These are phyloP conservation scores for Tricholoma matsutake DNA, from an alignment of 768 basidiomycete genomes.

Conservation along the genomic window DNA sequence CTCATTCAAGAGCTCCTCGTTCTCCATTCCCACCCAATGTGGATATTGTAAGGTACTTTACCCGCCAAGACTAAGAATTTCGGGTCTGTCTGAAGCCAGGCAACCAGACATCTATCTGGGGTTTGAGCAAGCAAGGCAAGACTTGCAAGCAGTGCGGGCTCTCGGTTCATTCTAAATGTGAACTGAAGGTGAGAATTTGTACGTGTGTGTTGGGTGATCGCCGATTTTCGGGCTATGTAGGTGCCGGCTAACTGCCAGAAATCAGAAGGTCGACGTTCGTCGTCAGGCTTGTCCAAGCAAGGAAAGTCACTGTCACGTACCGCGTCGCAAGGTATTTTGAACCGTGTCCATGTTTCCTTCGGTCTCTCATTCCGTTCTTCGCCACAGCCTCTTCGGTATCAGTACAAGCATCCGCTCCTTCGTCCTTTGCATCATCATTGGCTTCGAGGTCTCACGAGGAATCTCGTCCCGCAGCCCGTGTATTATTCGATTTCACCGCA, in stretches of 20 bases:
- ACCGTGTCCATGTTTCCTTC: neutral
- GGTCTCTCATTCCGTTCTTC: neutral
- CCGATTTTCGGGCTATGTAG: constrained; percentile 30
- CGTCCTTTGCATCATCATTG: constrained; percentile 50
- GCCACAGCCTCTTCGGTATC: constrained; percentile 12
- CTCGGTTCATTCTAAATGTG: constrained; percentile 82
- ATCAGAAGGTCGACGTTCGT: constrained; percentile 24
- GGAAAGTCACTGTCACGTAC: constrained; percentile 23
- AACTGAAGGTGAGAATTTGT: constrained; percentile 59
- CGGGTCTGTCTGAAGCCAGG: neutral
- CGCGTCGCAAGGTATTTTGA: constrained; percentile 21
- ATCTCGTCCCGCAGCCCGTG: constrained; percentile 50
- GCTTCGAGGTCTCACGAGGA: constrained; percentile 38
- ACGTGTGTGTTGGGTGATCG: neutral
- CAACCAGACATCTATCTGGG: constrained; percentile 77
- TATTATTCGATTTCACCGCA: constrained; percentile 72
- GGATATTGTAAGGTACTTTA: constrained; percentile 71
- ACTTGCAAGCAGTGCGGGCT: constrained; percentile 76
- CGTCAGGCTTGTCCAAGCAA: constrained; percentile 21
- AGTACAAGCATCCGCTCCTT: constrained; percentile 42
- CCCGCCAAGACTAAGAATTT: neutral
- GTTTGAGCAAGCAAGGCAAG: constrained; percentile 83
- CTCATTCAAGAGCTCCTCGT: constrained; percentile 80
- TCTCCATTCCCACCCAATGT: constrained; percentile 82
- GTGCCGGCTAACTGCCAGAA: constrained; percentile 69